These are phyloP conservation scores for Nitzschia palea DNA, from an alignment of 108 stramenopile species.

Conservation along the genomic window DNA sequence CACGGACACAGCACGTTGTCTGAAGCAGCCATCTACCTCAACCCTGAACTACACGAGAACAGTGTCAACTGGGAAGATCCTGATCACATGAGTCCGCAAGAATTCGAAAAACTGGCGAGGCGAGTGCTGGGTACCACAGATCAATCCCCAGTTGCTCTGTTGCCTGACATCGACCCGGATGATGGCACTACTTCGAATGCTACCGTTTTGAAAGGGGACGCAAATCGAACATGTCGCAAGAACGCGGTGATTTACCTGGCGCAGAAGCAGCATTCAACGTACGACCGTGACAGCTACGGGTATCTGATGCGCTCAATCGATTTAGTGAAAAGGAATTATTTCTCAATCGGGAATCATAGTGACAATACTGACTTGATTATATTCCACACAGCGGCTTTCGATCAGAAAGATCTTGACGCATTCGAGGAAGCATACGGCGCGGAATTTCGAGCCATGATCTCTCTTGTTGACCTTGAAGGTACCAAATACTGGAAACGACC, in stretches of 20 bases:
- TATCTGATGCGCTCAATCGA: constrained; percentile 46
- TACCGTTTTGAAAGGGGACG: constrained; percentile 9
- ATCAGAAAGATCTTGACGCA: constrained; percentile 25
- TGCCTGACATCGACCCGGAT: not conserved
- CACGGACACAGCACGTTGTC: constrained; percentile 38
- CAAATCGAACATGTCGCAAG: constrained; percentile 11
- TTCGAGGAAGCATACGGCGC: constrained; percentile 23
- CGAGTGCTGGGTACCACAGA: constrained; percentile 14
- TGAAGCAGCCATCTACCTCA: constrained; percentile 50
- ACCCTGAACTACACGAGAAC: constrained; percentile 29
- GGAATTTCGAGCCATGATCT: constrained; percentile 17
- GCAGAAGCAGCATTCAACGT: constrained; percentile 53
- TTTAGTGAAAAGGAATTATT: constrained; percentile 56
- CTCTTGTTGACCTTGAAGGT: constrained; percentile 32
- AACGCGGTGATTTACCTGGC: constrained; percentile 60
- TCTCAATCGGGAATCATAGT: constrained; percentile 33
- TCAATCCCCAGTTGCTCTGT: not conserved
- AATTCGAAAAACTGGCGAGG: constrained; percentile 18
- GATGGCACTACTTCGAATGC: not conserved
- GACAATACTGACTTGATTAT: constrained; percentile 48
- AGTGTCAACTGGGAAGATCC: constrained; percentile 45
- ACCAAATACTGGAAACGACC: constrained; percentile 51
- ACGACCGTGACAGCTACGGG: constrained; percentile 40
- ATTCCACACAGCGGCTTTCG: constrained; percentile 56
- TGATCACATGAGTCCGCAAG: constrained; percentile 8